Base-by-base conservation (phyloP, 2,329 filamentous ascomycete species). In the Alternaria incomplexa region DNA sequence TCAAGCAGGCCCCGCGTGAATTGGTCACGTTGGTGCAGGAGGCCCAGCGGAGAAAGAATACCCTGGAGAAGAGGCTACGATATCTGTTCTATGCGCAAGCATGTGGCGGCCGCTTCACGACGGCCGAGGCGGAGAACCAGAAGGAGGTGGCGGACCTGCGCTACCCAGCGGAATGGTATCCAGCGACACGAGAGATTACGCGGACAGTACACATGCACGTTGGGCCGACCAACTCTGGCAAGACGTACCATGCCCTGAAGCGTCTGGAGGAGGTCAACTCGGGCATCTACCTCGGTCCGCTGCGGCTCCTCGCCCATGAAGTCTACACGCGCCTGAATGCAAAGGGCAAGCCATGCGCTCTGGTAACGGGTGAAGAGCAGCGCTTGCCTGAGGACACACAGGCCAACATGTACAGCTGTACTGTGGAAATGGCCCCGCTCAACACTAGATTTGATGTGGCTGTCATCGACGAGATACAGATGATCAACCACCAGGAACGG, bases 381-480 rank as follows among this genome's bases (percentile, higher is more conserved):
- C 88, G 92, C 56, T 81, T 91, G 9, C 89, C 92, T 0, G 81
- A 83, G 1, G 80, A 81, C 5, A 85, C 73, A 17, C 62, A 55
- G 0, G 71, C 80, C 3, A 73, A 85, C 64, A 90, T 97, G 74
- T 87, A 86, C 61, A 95, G 93, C 75, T 97, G 96, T 76, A 99
- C 96, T 0, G 96, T 99, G 4, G 96, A 99, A 79, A 99, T 99
- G 90, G 85, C 90, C 23, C 87, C 87, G 7, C 69, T 89, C 20
- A 84, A 85, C 52, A 80, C 75, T 85, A n/a, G 85, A 82, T 70
- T 92, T 28, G 95, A 98, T 45, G 94, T 99, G 36, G 95, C 93
- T 1, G 95, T 99, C 69, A 95, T 99, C 66, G 96, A 99, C 76
- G 96, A 99, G 82, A 98, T 99, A 61, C 96, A 99, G 80, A 98